Evolutionary conservation across 306 rosid genomes (phyloP).

Genomic region (Comarum palustre): DNA sequence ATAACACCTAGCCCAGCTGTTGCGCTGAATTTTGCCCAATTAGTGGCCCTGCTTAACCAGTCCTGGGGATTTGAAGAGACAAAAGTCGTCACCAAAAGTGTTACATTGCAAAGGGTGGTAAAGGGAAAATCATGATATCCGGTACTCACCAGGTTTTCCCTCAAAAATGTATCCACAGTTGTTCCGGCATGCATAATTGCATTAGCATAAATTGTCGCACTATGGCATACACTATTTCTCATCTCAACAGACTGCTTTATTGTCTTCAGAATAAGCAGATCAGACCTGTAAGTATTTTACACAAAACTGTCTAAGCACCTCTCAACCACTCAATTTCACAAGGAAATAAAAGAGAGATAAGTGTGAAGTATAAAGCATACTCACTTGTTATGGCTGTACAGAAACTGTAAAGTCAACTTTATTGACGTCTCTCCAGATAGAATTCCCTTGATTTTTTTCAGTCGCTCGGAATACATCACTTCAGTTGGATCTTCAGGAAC

Average conservation of each 20-base stretch:
- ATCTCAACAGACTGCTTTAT: slow-evolving; percentile 97
- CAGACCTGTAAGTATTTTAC: slow-evolving; percentile 57
- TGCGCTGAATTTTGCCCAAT: slow-evolving; percentile 98
- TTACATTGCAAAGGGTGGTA: slow-evolving; percentile 4
- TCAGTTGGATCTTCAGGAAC: slow-evolving; percentile 75
- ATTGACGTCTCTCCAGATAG: slow-evolving; percentile 92
- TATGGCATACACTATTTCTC: slow-evolving; percentile 96
- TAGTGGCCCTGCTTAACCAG: slow-evolving; percentile 98
- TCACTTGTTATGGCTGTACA: slow-evolving; percentile 97
- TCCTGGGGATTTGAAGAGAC: slow-evolving; percentile 49
- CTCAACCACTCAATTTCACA: slow-evolving; percentile 6
- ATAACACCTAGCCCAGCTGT: slow-evolving; percentile 97
- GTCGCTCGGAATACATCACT: slow-evolving; percentile 71
- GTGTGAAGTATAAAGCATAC: slow-evolving; percentile 27
- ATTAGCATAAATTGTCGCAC: slow-evolving; percentile 95
- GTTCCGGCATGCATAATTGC: slow-evolving; percentile 99
- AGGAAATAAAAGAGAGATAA: slow-evolving; percentile 10
- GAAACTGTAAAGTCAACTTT: slow-evolving; percentile 83
- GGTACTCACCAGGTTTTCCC: slow-evolving; percentile 81
- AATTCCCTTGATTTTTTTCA: slow-evolving; percentile 80
- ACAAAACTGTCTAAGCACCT: slow-evolving; percentile 29
- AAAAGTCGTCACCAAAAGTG: slow-evolving; percentile 17
- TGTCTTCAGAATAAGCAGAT: slow-evolving; percentile 92
- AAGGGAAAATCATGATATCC: slow-evolving; percentile 2
- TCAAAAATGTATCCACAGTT: slow-evolving; percentile 89